phyloP scores from a whole-genome alignment of 805 yeast genomes.

The Spathaspora arborariae region DNA sequence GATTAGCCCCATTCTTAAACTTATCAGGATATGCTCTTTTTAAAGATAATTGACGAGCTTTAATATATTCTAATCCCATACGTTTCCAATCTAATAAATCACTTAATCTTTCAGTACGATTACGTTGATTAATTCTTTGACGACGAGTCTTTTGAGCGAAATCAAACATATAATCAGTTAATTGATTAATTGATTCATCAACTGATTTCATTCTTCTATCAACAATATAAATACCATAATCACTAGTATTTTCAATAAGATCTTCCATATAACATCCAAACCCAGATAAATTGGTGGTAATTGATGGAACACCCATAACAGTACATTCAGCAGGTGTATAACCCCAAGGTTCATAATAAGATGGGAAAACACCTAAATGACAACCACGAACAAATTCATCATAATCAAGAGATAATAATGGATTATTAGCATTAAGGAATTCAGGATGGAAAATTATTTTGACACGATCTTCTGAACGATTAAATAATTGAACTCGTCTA shows the following conservation, averaged over 20 bases:
- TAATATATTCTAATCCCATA: conserved; percentile 94
- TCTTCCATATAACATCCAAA: conserved; percentile 99
- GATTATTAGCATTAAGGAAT: conserved; percentile 90
- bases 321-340: conserved; percentile 99
- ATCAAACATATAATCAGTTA: conserved; percentile 84
- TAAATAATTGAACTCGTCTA: conserved; percentile 87
- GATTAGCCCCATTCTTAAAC: conserved; percentile 53
- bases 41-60: conserved; percentile 88
- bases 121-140: conserved; percentile 96
- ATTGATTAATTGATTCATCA: conserved; percentile 89
- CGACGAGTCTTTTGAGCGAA: conserved; percentile 87
- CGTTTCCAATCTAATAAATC: conserved; percentile 96
- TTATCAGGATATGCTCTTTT: conserved; percentile 92
- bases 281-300: conserved; percentile 93
- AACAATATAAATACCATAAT: conserved; percentile 95
- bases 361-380: conserved; percentile 97
- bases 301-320: conserved; percentile 98
- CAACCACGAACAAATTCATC: conserved; percentile 98
- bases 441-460: conserved; percentile 98
- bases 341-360: conserved; percentile 99
- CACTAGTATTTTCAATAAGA: conserved; percentile 86
- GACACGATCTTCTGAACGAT: conserved; percentile 84
- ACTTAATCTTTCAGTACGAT: conserved; percentile 90
- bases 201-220: conserved; percentile 90
- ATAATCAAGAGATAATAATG: conserved; percentile 87